Conservation (phyloP, 2,329 filamentous ascomycete genomes). For the Microcyclospora pomicola region DNA sequence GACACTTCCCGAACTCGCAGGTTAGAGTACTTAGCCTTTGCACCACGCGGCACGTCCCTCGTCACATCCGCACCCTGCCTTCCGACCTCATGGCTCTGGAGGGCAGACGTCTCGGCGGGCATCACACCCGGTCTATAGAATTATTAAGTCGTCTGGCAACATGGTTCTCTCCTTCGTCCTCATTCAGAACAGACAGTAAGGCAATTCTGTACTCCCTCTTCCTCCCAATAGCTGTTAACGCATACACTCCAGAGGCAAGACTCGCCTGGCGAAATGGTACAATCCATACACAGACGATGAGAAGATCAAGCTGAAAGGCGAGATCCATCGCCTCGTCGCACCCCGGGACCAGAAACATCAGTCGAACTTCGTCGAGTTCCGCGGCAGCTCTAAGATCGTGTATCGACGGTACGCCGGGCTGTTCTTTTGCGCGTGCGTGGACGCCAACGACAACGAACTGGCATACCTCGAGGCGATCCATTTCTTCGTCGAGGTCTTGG, state of each 20-base stretch:
- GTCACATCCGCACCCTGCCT: too few relatives aligned
- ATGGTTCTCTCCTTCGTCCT: slow-evolving; percentile 74
- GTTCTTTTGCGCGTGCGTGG: slow-evolving; percentile 98
- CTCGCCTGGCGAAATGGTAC: slow-evolving; percentile 97
- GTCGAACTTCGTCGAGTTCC: slow-evolving; percentile 95
- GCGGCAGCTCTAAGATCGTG: slow-evolving; percentile 79
- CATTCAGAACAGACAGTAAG: slow-evolving; percentile 77
- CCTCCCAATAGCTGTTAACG: slow-evolving; percentile 6
- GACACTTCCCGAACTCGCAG: too few relatives aligned
- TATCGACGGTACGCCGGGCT: slow-evolving; percentile 95
- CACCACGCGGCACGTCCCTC: too few relatives aligned
- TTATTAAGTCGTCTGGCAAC: slow-evolving; percentile 6
- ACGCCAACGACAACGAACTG: slow-evolving; percentile 97
- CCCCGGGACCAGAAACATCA: slow-evolving; percentile 98
- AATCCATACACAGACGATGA: slow-evolving; percentile 96
- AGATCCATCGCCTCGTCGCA: slow-evolving; percentile 95
- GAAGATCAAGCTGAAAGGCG: slow-evolving; percentile 97
- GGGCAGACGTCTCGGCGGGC: too few relatives aligned
- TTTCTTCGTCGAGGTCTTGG: slow-evolving; percentile 97
- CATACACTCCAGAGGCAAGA: slow-evolving; percentile 64
- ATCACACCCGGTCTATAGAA: too few relatives aligned
- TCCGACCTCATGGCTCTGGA: too few relatives aligned
- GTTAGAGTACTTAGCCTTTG: too few relatives aligned
- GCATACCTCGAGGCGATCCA: slow-evolving; percentile 96
- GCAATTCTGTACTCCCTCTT: slow-evolving; percentile 2